phyloP scores from a whole-genome alignment of 371 early-diverging fungal species.

The Mortierella sp. region DNA sequence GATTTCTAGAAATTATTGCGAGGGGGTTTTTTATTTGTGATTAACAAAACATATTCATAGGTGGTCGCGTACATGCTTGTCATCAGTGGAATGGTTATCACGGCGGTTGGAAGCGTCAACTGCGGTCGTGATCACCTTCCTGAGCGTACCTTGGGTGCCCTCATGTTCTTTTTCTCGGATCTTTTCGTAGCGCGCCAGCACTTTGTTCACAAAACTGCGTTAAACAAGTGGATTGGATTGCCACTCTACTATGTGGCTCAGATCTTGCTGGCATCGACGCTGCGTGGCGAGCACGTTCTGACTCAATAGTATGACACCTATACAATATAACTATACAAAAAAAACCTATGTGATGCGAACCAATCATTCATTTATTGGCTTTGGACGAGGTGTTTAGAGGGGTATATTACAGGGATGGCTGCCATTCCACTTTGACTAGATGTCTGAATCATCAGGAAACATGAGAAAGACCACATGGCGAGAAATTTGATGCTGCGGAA shows the following conservation, averaged over 20 bases:
- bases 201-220: constrained; percentile 43
- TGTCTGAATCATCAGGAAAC: no score
- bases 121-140: constrained; percentile 28
- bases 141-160: constrained; percentile 45
- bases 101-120: constrained; percentile 41
- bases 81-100: constrained; percentile 50
- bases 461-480: no score
- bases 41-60: no score
- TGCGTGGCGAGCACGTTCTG: constrained; percentile 37
- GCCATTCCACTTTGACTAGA: no score
- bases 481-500: no score
- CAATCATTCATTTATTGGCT: no score
- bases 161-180: constrained; percentile 52
- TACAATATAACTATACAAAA: neutral
- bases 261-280: constrained; percentile 44
- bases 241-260: constrained; percentile 51
- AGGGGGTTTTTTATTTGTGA: neutral
- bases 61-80: constrained; percentile 48
- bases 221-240: constrained; percentile 51
- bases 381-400: neutral
- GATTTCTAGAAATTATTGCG: no score
- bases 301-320: no score
- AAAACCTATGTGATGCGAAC: no score
- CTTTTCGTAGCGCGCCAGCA: constrained; percentile 52
- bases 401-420: constrained; percentile 7